phyloP scores from a whole-genome alignment of 257 asterid genomes.

The Echium plantagineum region DNA sequence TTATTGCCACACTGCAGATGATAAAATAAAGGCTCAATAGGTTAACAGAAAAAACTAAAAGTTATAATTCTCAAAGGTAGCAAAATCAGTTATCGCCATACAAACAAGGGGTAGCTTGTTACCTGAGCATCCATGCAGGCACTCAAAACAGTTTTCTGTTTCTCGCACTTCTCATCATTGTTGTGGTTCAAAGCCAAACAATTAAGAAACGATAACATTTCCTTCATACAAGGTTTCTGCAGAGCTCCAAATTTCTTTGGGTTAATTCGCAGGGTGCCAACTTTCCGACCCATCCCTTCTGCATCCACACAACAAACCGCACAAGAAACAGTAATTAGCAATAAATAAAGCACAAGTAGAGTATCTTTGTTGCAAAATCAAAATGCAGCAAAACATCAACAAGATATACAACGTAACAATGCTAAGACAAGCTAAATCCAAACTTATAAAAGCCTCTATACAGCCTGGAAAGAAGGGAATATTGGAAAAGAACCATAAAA shows the following conservation, averaged over 20 bases:
- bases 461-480: no score
- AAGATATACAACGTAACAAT: no score
- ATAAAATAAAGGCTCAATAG: slow-evolving; percentile 4
- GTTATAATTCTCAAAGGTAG: not conserved
- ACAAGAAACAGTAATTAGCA: not conserved
- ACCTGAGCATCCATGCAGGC: slow-evolving; percentile 93
- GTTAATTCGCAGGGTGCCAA: slow-evolving; percentile 47
- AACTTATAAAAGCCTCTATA: no score
- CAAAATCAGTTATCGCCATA: not conserved
- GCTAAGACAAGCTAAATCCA: no score
- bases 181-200: slow-evolving; percentile 73
- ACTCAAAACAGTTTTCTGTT: slow-evolving; percentile 58
- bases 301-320: slow-evolving; percentile 4
- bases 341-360: no score
- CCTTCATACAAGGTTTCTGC: slow-evolving; percentile 84
- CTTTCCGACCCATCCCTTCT: slow-evolving; percentile 76
- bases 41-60: not conserved
- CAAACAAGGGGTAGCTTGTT: not conserved
- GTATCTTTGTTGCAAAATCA: not conserved
- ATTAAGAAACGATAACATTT: slow-evolving; percentile 62
- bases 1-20: slow-evolving; percentile 46
- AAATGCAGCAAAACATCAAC: not conserved
- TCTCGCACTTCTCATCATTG: slow-evolving; percentile 48
- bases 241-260: slow-evolving; percentile 73
- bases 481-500: no score